Evolutionary conservation across 2,329 filamentous ascomycete genomes (phyloP).

Genomic region (Endoconidiophora laricicola): DNA sequence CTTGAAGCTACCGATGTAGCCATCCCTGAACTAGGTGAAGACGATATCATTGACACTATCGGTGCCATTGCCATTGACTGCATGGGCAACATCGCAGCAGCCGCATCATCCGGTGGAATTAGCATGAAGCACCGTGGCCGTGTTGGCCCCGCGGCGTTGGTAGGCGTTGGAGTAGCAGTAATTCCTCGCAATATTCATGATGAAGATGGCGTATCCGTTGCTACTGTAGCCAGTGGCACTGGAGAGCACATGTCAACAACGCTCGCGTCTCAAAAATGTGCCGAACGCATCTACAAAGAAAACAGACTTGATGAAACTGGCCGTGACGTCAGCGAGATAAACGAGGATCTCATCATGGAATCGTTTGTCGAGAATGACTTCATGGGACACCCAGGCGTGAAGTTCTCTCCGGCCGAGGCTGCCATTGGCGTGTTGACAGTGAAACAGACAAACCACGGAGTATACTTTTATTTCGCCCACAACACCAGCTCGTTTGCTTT

Average conservation of each 20-base stretch:
- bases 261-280: constrained; percentile 74
- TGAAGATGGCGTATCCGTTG: constrained; percentile 51
- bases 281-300: constrained; percentile 64
- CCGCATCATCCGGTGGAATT: constrained; percentile 91
- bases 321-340: constrained; percentile 45
- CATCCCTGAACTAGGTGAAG: constrained; percentile 15
- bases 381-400: constrained; percentile 77
- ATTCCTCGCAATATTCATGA: constrained; percentile 63
- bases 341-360: constrained; percentile 60
- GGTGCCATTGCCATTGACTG: constrained; percentile 87
- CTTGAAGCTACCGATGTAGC: not conserved
- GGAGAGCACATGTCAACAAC: constrained; percentile 97
- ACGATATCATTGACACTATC: constrained; percentile 76
- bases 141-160: constrained; percentile 78
- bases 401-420: constrained; percentile 59
- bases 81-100: constrained; percentile 76
- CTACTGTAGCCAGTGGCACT: constrained; percentile 80
- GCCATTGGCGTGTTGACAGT: constrained; percentile 84
- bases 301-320: constrained; percentile 45
- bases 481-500: constrained; percentile 84
- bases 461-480: constrained; percentile 84
- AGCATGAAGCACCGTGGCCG: constrained; percentile 95
- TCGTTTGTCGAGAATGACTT: constrained; percentile 79
- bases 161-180: constrained; percentile 80
- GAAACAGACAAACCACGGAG: constrained; percentile 62